phyloP scores from a whole-genome alignment of 257 asterid species.

The Hygrophila difformis region DNA sequence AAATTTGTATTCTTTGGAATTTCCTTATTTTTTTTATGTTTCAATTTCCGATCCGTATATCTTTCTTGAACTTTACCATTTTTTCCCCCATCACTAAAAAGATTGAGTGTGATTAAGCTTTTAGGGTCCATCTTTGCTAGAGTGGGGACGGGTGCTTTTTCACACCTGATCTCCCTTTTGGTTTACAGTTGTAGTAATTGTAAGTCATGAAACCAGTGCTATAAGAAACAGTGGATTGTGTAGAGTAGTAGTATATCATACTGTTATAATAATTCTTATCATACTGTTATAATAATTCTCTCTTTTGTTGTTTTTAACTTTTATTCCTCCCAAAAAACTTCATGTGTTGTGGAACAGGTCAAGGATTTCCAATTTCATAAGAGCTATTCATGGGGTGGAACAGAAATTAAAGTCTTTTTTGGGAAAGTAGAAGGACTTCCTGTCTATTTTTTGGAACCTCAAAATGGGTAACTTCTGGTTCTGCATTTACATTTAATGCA shows the following conservation, averaged over 20 bases:
- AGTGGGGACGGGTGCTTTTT: slow-evolving; percentile 5
- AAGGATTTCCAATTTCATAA: slow-evolving; percentile 66
- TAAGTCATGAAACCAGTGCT: slow-evolving; percentile 3
- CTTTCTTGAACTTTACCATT: slow-evolving; percentile 14
- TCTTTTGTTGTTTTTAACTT: slow-evolving; percentile 11
- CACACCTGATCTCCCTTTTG: not conserved
- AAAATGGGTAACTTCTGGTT: slow-evolving; percentile 63
- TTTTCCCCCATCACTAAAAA: not conserved
- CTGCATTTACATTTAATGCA: slow-evolving; percentile 12
- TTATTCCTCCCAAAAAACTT: slow-evolving; percentile 1
- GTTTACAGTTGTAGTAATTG: slow-evolving; percentile 3
- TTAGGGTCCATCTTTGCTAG: no score
- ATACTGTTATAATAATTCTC: not conserved
- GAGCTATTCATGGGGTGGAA: slow-evolving; percentile 83
- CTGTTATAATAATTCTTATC: not conserved
- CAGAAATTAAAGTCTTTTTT: slow-evolving; percentile 86
- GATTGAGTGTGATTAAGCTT: slow-evolving; percentile 10
- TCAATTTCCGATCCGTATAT: slow-evolving; percentile 8
- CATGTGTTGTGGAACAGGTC: slow-evolving; percentile 45
- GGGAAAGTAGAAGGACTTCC: slow-evolving; percentile 95
- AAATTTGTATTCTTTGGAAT: slow-evolving; percentile 12
- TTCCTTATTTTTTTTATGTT: slow-evolving; percentile 13
- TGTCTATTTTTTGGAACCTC: slow-evolving; percentile 97
- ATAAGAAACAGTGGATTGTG: not conserved
- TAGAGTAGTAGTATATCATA: slow-evolving; percentile 1